Evolutionary conservation across 2,329 filamentous ascomycete species (phyloP), one percentile per base, ranked within the genome.

Genomic region (Neopestalotiopsis sp.): DNA sequence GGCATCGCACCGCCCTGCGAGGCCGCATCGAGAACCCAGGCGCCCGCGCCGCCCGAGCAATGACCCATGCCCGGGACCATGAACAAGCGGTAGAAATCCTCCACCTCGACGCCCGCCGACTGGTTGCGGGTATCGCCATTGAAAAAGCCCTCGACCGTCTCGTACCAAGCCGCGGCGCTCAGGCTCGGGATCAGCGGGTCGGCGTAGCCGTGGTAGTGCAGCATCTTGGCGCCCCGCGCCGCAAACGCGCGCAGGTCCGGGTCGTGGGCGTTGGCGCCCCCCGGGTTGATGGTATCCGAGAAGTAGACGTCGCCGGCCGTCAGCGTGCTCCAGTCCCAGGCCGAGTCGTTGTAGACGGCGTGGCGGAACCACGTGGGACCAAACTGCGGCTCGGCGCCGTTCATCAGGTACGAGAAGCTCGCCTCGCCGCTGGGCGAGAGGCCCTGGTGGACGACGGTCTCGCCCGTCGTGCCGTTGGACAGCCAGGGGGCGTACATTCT

Each of bases 11-110:
- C 60, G n/a, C 60, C 64, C 67, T 70, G 72, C 32, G 67, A 67
- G 34, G 64, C 72, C 20, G 71, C 66, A 58, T 71, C 69, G 10
- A 68, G 12, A 17, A 63, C 60, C 66, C 74, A 10, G 69, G 83
- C 77, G 60, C 83, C 80, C 61, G 71, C 71, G 62, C 82, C 81
- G 20, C 81, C 81, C 4, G 65, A 68, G 70, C 85, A 88, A 72
- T 88, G 86, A 1, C 75, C 77, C 77, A 85, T 85, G 2, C 85
- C 85, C 12, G 79, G 81, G 68, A 87, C 81, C 45, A 81, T 78
- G 78, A 88, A 88, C 74, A 66, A 83, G 42, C 74, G 71, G 49
- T 72, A 71, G 62, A 70, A 70, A 20, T 61, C 52, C 38, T 70
- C 61, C 60, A 74, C 73, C 79, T 82, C 6, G 73, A 67, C 65